phyloP scores from a whole-genome alignment of 768 basidiomycete genomes.

The Collybiopsis luxurians region DNA sequence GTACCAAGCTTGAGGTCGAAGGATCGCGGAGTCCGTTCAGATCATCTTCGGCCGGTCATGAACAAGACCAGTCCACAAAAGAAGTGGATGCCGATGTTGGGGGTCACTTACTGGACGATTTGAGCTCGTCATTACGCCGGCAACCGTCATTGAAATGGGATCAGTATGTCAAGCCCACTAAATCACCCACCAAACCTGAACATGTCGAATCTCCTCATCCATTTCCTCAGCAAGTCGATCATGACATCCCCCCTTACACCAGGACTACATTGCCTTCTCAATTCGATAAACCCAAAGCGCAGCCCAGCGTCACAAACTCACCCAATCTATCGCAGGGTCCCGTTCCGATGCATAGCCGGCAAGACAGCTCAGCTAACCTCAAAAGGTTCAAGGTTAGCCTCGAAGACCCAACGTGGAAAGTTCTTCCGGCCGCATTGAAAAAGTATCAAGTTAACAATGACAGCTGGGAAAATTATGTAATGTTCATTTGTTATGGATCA shows the following conservation, averaged over 20 bases:
- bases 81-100: too few species aligned
- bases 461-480: constrained; percentile 98
- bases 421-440: constrained; percentile 94
- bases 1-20: too few species aligned
- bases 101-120: too few species aligned
- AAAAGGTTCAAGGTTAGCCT: constrained; percentile 97
- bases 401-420: constrained; percentile 98
- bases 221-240: constrained; percentile 77
- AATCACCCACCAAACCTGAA: constrained; percentile 79
- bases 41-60: too few species aligned
- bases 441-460: constrained; percentile 99
- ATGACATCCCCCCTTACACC: constrained; percentile 48
- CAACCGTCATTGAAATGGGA: constrained; percentile 92
- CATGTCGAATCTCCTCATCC: constrained; percentile 67
- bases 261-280: constrained; percentile 25
- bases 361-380: constrained; percentile 71
- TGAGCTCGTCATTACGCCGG: constrained; percentile 48
- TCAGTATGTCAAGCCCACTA: constrained; percentile 68
- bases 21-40: too few species aligned
- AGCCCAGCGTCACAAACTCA: constrained; percentile 30
- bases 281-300: constrained; percentile 31
- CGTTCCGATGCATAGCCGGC: constrained; percentile 46
- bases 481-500: constrained; percentile 98
- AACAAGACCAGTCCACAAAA: too few species aligned
- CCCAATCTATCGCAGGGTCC: constrained; percentile 24